Evolutionary conservation across 306 rosid genomes (phyloP).

Genomic region (Prunus armeniaca): DNA sequence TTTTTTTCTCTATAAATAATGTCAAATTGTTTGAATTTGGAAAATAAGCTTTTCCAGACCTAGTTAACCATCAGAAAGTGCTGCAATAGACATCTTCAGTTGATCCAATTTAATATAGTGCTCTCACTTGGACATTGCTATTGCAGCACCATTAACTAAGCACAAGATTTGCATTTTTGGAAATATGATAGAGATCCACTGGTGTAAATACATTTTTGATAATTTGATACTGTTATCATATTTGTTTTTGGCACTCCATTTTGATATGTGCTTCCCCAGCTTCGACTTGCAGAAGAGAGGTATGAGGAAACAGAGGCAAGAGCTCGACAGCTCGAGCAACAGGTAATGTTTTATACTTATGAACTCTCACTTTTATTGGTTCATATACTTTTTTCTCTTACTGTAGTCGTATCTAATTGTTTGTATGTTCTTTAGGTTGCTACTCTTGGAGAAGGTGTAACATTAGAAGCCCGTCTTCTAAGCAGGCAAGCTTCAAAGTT

Average conservation of each 20-base stretch:
- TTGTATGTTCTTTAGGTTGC: slow-evolving; percentile 50
- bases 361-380: not conserved
- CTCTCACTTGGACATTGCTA: no score
- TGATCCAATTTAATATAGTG: no score
- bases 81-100: no score
- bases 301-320: slow-evolving; percentile 85
- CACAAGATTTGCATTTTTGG: not conserved
- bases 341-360: slow-evolving; percentile 45
- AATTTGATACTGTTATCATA: not conserved
- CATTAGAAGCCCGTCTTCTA: slow-evolving; percentile 80
- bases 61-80: no score
- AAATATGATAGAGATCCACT: not conserved
- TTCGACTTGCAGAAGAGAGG: slow-evolving; percentile 91
- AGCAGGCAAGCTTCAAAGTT: slow-evolving; percentile 64
- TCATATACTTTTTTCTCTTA: not conserved
- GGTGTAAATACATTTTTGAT: not conserved
- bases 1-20: slow-evolving; percentile 9
- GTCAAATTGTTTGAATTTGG: not conserved
- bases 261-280: slow-evolving; percentile 70
- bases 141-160: no score
- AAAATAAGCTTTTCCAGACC: no score
- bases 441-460: slow-evolving; percentile 79
- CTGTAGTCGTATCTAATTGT: not conserved
- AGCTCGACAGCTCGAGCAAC: slow-evolving; percentile 87
- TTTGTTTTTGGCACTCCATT: slow-evolving; percentile 27